Conservation (phyloP, 169 alveolate genomes). For the Cryptosporidium bovis region DNA sequence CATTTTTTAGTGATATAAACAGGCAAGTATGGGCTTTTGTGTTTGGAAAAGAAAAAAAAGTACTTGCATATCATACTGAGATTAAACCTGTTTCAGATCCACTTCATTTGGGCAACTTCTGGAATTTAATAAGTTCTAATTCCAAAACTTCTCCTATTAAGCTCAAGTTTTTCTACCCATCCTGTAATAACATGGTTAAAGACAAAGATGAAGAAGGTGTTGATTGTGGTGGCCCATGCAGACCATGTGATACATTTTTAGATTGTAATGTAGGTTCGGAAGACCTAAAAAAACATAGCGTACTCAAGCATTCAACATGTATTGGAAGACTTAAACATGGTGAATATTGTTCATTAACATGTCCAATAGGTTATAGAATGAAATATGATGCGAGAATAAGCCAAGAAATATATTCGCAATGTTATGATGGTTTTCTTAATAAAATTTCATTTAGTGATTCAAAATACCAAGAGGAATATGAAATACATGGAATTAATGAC, state of each 20-base stretch:
- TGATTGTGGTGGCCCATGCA: conserved; percentile 83
- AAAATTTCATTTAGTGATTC: conserved; percentile 12
- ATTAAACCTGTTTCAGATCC: conserved; percentile 28
- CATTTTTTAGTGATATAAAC: conserved; percentile 9
- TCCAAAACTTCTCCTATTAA: conserved; percentile 34
- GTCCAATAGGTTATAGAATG: conserved; percentile 66
- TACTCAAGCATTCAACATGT: conserved; percentile 50
- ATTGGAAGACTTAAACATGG: conserved; percentile 61
- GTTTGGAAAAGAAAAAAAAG: conserved; percentile 37
- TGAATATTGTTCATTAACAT: conserved; percentile 43
- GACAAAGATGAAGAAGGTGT: conserved; percentile 82
- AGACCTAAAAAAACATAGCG: conserved; percentile 20
- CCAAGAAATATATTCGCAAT: conserved; percentile 63
- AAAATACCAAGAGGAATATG: conserved; percentile 6
- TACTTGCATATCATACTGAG: conserved; percentile 59
- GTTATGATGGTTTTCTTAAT: conserved; percentile 48
- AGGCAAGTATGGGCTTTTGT: conserved; percentile 70
- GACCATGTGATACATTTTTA: conserved; percentile 77
- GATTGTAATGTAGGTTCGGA: conserved; percentile 18
- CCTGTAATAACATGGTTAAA: conserved; percentile 80
- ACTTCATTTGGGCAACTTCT: conserved; percentile 31
- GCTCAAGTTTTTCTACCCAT: conserved; percentile 67
- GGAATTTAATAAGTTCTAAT: conserved; percentile 16
- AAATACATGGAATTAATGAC: conserved; percentile 1
- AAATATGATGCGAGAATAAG: conserved; percentile 18